A percentile compares a stretch with the other conserved stretches of the same genome.
Evolutionary conservation across 176 grass and related monocot species (phyloP).

Genomic region (Tillandsia leiboldiana): DNA sequence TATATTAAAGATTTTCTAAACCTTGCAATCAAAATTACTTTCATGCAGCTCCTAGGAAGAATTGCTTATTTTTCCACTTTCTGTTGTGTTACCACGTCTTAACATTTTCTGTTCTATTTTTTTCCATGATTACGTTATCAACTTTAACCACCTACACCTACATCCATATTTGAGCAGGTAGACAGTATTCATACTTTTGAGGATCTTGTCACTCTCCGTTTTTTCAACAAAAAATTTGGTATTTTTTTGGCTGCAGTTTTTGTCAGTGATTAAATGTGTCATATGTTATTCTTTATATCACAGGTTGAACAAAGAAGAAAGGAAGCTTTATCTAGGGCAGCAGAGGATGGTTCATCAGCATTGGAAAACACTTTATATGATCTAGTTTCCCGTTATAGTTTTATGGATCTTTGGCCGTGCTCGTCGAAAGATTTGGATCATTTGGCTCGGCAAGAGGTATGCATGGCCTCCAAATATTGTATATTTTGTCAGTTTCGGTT

Average conservation of each 20-base stretch:
- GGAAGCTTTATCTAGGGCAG: constrained; percentile 66
- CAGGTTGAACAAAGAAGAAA: constrained; percentile 96
- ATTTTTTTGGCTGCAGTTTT: constrained; percentile 3
- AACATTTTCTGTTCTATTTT: too few relatives aligned
- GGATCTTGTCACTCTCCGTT: too few relatives aligned
- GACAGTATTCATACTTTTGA: too few relatives aligned
- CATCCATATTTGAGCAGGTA: too few relatives aligned
- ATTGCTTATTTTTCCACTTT: too few relatives aligned
- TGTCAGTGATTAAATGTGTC: not conserved
- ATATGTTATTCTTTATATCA: constrained; percentile 17
- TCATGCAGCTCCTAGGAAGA: too few relatives aligned
- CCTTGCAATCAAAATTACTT: too few relatives aligned
- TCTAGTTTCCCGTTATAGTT: constrained; percentile 68
- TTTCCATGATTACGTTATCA: too few relatives aligned
- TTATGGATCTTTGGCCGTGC: constrained; percentile 90
- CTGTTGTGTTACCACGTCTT: too few relatives aligned
- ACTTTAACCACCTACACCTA: too few relatives aligned
- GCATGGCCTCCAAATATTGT: constrained; percentile 6
- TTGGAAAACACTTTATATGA: constrained; percentile 74
- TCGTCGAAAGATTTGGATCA: constrained; percentile 97
- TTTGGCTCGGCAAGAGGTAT: constrained; percentile 79
- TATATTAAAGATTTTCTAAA: too few relatives aligned
- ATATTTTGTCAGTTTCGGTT: constrained; percentile 11
- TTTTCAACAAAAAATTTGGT: not conserved
- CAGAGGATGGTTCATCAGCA: constrained; percentile 44